Conservation (phyloP, 805 yeast genomes). For the Candida loeiensis region DNA sequence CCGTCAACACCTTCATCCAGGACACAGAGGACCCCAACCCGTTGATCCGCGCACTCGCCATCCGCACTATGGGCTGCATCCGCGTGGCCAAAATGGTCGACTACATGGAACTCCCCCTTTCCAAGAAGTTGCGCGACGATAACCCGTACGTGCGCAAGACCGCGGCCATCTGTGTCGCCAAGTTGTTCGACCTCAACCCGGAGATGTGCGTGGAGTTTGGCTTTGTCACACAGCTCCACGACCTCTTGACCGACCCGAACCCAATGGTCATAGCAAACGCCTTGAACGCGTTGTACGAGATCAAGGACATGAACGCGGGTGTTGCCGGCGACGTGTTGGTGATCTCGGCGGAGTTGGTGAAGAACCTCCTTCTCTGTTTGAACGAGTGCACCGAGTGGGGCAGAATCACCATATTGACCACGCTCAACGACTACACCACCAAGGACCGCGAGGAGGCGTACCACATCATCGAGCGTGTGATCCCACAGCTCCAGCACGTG, state of each 20-base stretch:
- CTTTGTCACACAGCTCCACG: slow-evolving; percentile 64
- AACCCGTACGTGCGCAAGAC: slow-evolving; percentile 97
- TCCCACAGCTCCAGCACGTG: slow-evolving; percentile 95
- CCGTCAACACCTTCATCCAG: slow-evolving; percentile 87
- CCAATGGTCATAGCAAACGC: slow-evolving; percentile 98
- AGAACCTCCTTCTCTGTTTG: slow-evolving; percentile 72
- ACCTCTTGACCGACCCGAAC: slow-evolving; percentile 76
- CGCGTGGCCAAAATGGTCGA: slow-evolving; percentile 94
- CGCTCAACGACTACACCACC: slow-evolving; percentile 69
- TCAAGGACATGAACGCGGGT: slow-evolving; percentile 61
- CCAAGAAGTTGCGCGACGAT: slow-evolving; percentile 81
- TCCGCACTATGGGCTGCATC: slow-evolving; percentile 98
- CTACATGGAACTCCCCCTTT: slow-evolving; percentile 86
- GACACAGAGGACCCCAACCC: slow-evolving; percentile 98
- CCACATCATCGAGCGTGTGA: slow-evolving; percentile 82
- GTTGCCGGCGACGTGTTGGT: slow-evolving; percentile 35
- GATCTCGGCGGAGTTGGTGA: slow-evolving; percentile 41
- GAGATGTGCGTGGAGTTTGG: slow-evolving; percentile 83
- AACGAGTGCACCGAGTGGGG: slow-evolving; percentile 99
- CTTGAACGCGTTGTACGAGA: slow-evolving; percentile 79
- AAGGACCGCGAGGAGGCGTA: slow-evolving; percentile 61
- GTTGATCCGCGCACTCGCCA: slow-evolving; percentile 89
- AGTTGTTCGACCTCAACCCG: slow-evolving; percentile 81
- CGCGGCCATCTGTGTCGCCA: slow-evolving; percentile 96
- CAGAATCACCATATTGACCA: slow-evolving; percentile 80